A percentile compares a stretch with the other conserved stretches of the same genome.
phyloP scores from a whole-genome alignment of 148 eudicot species.

The Rhododendron ferrugineum region DNA sequence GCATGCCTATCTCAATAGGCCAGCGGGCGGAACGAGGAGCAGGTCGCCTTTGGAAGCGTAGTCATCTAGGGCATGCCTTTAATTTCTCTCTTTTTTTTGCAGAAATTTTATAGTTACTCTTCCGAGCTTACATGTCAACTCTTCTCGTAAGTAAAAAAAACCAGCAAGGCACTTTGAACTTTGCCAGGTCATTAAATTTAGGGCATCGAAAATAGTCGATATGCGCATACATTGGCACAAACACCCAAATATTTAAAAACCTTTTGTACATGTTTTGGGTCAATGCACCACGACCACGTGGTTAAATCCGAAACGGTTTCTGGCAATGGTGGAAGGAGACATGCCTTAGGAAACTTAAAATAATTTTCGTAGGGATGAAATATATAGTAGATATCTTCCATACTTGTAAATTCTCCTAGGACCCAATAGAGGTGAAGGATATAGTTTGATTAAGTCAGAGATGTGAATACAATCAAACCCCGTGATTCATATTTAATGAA shows the following conservation, averaged over 20 bases:
- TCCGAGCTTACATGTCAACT: not conserved
- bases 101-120: not conserved
- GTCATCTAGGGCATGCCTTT: not conserved
- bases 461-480: not conserved
- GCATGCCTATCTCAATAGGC: too few relatives aligned
- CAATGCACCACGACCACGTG: too few relatives aligned
- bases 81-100: too few relatives aligned
- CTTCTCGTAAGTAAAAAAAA: not conserved
- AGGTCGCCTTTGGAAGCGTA: not conserved
- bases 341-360: not conserved
- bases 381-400: too few relatives aligned
- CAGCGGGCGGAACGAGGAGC: too few relatives aligned
- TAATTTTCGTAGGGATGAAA: not conserved
- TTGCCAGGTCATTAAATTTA: too few relatives aligned
- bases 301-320: too few relatives aligned
- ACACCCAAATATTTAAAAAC: not conserved
- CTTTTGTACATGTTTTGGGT: too few relatives aligned
- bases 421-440: too few relatives aligned
- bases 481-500: not conserved
- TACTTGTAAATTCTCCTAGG: too few relatives aligned
- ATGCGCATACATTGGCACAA: too few relatives aligned
- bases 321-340: not conserved
- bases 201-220: not conserved
- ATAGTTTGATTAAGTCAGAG: not conserved
- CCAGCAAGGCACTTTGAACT: not conserved